Conservation (phyloP, 441 rosid species). For the Adansonia gregorii region DNA sequence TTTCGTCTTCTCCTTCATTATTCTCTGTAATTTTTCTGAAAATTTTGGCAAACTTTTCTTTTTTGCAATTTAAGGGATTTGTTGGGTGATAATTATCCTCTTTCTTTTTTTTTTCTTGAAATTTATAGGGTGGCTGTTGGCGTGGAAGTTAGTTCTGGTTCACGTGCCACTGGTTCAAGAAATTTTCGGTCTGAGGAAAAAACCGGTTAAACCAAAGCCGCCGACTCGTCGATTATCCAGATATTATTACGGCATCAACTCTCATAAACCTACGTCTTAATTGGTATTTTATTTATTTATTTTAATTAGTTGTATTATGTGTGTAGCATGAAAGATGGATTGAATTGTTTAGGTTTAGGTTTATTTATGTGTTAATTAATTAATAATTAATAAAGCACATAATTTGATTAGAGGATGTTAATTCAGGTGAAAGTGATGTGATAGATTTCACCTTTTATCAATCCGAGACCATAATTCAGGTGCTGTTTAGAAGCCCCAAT, state of each 20-base stretch:
- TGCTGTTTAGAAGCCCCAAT: not conserved
- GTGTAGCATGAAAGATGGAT: not conserved
- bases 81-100: not conserved
- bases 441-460: not conserved
- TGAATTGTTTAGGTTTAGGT: slow-evolving; percentile 11
- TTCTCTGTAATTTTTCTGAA: slow-evolving; percentile 47
- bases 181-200: slow-evolving; percentile 69
- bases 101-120: not conserved
- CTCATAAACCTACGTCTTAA: slow-evolving; percentile 32
- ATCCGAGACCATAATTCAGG: not conserved
- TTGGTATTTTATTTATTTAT: slow-evolving; percentile 31
- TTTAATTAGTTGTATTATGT: not conserved
- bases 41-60: not conserved
- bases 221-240: slow-evolving; percentile 48
- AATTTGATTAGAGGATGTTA: not conserved
- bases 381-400: not conserved
- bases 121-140: slow-evolving; percentile 71
- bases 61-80: not conserved
- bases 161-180: slow-evolving; percentile 88
- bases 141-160: slow-evolving; percentile 82
- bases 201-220: slow-evolving; percentile 51
- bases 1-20: slow-evolving; percentile 60
- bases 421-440: not conserved
- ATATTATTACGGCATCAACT: slow-evolving; percentile 50
- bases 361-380: not conserved